These are phyloP conservation scores for Neolentinus lepideus DNA, from an alignment of 1,284 basidiomycete genomes.

Conservation along the genomic window DNA sequence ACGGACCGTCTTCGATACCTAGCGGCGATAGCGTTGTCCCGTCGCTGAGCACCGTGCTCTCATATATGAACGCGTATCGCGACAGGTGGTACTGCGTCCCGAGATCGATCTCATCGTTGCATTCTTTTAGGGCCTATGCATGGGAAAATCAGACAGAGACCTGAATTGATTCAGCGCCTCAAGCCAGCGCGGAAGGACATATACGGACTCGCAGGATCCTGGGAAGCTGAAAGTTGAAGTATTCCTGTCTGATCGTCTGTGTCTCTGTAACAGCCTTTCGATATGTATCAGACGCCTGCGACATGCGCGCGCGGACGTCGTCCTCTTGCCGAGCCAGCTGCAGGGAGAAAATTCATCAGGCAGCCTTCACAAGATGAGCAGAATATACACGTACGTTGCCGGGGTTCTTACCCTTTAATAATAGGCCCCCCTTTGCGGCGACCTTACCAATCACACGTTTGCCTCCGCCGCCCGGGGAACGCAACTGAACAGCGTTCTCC, in stretches of 20 bases:
- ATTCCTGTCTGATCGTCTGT: slow-evolving; percentile 89
- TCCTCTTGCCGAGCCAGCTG: slow-evolving; percentile 93
- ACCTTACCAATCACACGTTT: slow-evolving; percentile 81
- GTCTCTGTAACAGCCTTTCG: slow-evolving; percentile 88
- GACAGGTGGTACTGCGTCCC: slow-evolving; percentile 96
- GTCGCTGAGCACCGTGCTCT: slow-evolving; percentile 86
- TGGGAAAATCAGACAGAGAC: background rate
- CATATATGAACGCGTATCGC: slow-evolving; percentile 91
- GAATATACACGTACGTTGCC: slow-evolving; percentile 58
- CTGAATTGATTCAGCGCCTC: slow-evolving; percentile 1
- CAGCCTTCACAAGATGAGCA: background rate
- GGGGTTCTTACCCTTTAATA: slow-evolving; percentile 93
- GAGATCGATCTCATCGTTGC: slow-evolving; percentile 92
- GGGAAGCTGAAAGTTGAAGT: slow-evolving; percentile 95
- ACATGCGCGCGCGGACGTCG: slow-evolving; percentile 84
- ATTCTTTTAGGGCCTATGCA: slow-evolving; percentile 85
- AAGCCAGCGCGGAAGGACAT: slow-evolving; percentile 1
- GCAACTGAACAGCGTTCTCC: slow-evolving; percentile 66
- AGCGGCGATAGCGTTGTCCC: slow-evolving; percentile 78
- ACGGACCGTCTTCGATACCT: slow-evolving; percentile 54
- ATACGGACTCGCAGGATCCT: slow-evolving; percentile 80
- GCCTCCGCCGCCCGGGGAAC: slow-evolving; percentile 48
- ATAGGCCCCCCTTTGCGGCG: slow-evolving; percentile 84
- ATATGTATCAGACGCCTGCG: slow-evolving; percentile 82
- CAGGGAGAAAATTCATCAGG: slow-evolving; percentile 10